Percentiles rank a stretch among this genome's conserved stretches.
These are phyloP conservation scores for Didymella pinodella DNA, from an alignment of 2,329 filamentous ascomycete species.

Conservation along the genomic window DNA sequence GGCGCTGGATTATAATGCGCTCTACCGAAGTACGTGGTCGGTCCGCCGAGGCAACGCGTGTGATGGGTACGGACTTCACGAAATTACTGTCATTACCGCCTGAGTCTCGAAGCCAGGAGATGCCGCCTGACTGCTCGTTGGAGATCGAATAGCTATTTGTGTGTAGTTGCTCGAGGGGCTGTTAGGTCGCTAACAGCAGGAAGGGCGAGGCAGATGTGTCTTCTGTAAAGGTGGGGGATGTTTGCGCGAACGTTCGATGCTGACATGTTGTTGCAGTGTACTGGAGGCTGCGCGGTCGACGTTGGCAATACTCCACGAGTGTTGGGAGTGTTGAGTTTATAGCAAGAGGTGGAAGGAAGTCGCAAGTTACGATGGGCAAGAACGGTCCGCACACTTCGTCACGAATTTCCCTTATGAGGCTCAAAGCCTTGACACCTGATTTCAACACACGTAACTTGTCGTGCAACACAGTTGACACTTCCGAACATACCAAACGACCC, in stretches of 20 bases:
- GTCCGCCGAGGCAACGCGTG: neutral
- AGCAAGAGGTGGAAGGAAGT: neutral
- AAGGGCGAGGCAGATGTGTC: neutral
- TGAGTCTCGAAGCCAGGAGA: neutral
- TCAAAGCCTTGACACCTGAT: neutral
- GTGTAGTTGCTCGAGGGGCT: neutral
- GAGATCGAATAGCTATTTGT: neutral
- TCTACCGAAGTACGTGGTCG: neutral
- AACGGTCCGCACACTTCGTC: conserved; percentile 7
- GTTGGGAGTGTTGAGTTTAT: neutral
- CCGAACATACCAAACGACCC: neutral
- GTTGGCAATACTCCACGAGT: neutral
- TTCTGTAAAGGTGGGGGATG: neutral
- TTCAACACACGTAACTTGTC: neutral
- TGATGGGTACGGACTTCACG: neutral
- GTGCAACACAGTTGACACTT: neutral
- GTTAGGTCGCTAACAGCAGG: neutral
- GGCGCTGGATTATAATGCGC: neutral
- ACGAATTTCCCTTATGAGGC: conserved; percentile 11
- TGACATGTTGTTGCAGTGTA: neutral
- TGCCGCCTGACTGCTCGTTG: neutral
- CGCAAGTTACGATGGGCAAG: conserved; percentile 2
- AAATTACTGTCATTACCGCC: neutral
- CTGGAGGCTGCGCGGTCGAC: neutral
- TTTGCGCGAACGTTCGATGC: neutral